A percentile compares a stretch with the other conserved stretches of the same genome.
Conservation (phyloP, 2,329 filamentous ascomycete genomes). For the Xylaria sp. region DNA sequence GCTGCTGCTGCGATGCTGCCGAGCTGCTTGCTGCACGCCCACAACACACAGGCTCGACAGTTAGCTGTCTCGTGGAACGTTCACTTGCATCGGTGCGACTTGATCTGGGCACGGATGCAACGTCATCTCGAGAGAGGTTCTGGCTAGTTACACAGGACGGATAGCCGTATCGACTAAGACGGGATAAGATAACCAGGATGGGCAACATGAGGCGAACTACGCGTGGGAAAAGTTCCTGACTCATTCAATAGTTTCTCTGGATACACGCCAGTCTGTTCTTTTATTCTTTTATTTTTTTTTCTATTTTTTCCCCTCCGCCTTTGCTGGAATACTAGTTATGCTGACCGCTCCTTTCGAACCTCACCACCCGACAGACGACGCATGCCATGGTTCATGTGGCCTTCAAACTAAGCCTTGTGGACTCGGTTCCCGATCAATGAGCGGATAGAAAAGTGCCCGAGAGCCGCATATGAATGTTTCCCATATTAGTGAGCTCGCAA, state of each 20-base stretch:
- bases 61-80: constrained; percentile 14
- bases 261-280: not conserved
- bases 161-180: not conserved
- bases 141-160: constrained; percentile 12
- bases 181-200: not conserved
- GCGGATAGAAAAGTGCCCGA: not conserved
- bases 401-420: not conserved
- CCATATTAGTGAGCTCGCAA: too few species aligned
- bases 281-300: not conserved
- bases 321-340: not conserved
- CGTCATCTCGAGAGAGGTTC: not conserved
- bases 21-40: not conserved
- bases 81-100: constrained; percentile 8
- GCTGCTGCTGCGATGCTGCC: not conserved
- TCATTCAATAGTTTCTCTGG: not conserved
- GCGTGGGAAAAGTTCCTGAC: not conserved
- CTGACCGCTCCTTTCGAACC: constrained; percentile 8
- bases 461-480: not conserved
- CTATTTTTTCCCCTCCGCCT: not conserved
- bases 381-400: not conserved
- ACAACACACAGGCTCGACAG: constrained; percentile 3
- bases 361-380: constrained; percentile 3
- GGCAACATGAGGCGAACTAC: constrained; percentile 16
- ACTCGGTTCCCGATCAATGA: not conserved
- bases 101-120: not conserved